phyloP scores from a whole-genome alignment of 2,329 filamentous ascomycete genomes.

The Ophiostoma angusticollis region DNA sequence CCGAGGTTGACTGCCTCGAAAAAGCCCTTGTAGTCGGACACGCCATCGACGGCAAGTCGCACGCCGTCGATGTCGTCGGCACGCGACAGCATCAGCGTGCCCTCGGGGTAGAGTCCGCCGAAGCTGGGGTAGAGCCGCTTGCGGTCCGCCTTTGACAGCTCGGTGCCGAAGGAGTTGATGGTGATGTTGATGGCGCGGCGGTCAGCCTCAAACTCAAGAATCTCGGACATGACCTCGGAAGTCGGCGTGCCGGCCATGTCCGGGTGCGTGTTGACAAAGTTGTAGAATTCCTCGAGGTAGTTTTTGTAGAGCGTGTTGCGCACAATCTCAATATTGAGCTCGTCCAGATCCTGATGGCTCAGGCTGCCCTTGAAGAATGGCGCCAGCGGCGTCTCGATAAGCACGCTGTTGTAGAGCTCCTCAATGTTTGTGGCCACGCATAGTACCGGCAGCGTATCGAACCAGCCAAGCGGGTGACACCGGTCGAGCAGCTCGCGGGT shows the following conservation, averaged over 20 bases:
- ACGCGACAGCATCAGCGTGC: slow-evolving; percentile 83
- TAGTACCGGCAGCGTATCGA: slow-evolving; percentile 96
- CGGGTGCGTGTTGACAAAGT: slow-evolving; percentile 80
- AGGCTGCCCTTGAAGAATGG: slow-evolving; percentile 96
- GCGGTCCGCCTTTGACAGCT: slow-evolving; percentile 82
- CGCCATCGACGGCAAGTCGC: slow-evolving; percentile 80
- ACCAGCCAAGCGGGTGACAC: slow-evolving; percentile 96
- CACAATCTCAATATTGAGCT: slow-evolving; percentile 98
- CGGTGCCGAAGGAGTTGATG: slow-evolving; percentile 94
- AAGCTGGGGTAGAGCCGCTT: slow-evolving; percentile 94
- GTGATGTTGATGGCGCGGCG: slow-evolving; percentile 97
- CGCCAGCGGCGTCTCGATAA: slow-evolving; percentile 92
- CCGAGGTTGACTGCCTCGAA: slow-evolving; percentile 82
- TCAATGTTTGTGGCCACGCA: slow-evolving; percentile 98
- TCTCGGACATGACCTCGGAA: slow-evolving; percentile 87
- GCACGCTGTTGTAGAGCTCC: slow-evolving; percentile 93
- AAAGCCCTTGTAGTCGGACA: slow-evolving; percentile 87
- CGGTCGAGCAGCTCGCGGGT: slow-evolving; percentile 88
- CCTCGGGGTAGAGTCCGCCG: slow-evolving; percentile 84
- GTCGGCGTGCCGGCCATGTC: slow-evolving; percentile 84
- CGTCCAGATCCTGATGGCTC: slow-evolving; percentile 91
- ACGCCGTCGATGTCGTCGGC: slow-evolving; percentile 94
- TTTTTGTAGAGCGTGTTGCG: slow-evolving; percentile 99
- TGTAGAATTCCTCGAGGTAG: slow-evolving; percentile 94
- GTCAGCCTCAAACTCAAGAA: slow-evolving; percentile 93